Evolutionary conservation across 441 rosid species (phyloP).

Genomic region (Adansonia rubrostipa): DNA sequence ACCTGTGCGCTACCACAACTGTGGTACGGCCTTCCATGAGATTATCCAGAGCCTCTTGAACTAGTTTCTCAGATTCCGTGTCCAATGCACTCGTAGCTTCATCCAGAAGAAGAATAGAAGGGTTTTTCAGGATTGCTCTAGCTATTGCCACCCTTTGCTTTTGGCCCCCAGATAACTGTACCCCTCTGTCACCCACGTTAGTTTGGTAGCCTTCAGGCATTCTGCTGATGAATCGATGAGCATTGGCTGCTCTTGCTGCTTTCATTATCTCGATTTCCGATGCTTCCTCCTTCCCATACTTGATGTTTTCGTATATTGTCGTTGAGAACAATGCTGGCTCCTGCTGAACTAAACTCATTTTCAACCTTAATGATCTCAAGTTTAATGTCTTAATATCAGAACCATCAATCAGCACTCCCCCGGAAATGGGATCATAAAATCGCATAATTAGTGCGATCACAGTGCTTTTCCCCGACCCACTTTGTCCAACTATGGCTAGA

Average conservation of each 20-base stretch:
- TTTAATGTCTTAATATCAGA: conserved; percentile 53
- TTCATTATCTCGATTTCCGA: conserved; percentile 67
- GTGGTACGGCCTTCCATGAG: conserved; percentile 74
- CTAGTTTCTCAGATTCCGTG: conserved; percentile 61
- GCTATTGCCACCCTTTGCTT: conserved; percentile 81
- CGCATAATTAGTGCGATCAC: conserved; percentile 63
- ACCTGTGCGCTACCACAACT: conserved; percentile 75
- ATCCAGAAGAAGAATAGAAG: conserved; percentile 71
- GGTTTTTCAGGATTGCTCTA: conserved; percentile 71
- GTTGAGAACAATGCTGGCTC: conserved; percentile 81
- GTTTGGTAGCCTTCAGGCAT: conserved; percentile 76
- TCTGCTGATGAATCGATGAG: conserved; percentile 68
- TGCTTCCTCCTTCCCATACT: conserved; percentile 65
- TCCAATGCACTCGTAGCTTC: conserved; percentile 86
- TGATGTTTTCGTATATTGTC: conserved; percentile 70
- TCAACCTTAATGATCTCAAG: conserved; percentile 61
- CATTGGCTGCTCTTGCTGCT: conserved; percentile 78
- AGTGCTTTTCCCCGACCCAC: conserved; percentile 87
- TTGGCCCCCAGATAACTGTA: conserved; percentile 79
- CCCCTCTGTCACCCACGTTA: conserved; percentile 41
- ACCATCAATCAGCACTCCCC: conserved; percentile 61
- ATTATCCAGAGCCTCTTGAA: conserved; percentile 68
- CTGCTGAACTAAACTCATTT: conserved; percentile 73
- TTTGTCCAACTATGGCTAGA: conserved; percentile 75
- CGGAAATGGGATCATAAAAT: conserved; percentile 66